Evolutionary conservation across 805 yeast species (phyloP), one percentile per base, ranked within the genome.

Genomic region (Yarrowia sp.): DNA sequence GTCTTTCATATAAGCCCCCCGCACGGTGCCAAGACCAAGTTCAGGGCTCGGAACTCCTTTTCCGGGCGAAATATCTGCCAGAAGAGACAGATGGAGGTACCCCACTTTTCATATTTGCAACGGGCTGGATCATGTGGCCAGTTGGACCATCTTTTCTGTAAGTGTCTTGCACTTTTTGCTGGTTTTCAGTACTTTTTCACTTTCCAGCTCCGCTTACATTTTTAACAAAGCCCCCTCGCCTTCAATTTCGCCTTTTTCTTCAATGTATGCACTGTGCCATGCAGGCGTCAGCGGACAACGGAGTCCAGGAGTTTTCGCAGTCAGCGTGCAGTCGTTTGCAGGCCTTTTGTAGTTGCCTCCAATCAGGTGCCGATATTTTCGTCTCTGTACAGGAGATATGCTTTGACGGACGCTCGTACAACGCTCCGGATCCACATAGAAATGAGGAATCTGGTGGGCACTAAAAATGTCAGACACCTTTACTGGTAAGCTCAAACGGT

Each of bases 241-340:
- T 26, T 26, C 32, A 26, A 7, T 36, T 12, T 16, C 22, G 16
- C 19, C 36, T 12, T n/a, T 15, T 42, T 40, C 49, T 10, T 40
- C 64, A 56, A 56, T 56, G 49, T 42, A 56, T 43, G 64, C 64
- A 56, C 22, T 2, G 35, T 53, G 59, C 36, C 45, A 53, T 53
- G 45, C 59, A 53, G 12, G 19, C 43, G 45, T 53, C 16, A 36
- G 8, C 3, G n/a, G 35, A 53, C 59, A 53, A 53, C 19, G 45
- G 38, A 38, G 14, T 12, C 11, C 15, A 5, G 43, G 42, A n/a
- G 32, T 26, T 26, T 3, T 26, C 2, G 32, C 32, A 26, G 32
- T 5, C 32, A 26, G 32, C 32, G 32, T 26, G 3, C 32, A 26
- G 32, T 5, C 32, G 32, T 26, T 26, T 26, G 32, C 32, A 26